Conservation (phyloP, 352 stramenopile species). For the Globisporangium solare region DNA sequence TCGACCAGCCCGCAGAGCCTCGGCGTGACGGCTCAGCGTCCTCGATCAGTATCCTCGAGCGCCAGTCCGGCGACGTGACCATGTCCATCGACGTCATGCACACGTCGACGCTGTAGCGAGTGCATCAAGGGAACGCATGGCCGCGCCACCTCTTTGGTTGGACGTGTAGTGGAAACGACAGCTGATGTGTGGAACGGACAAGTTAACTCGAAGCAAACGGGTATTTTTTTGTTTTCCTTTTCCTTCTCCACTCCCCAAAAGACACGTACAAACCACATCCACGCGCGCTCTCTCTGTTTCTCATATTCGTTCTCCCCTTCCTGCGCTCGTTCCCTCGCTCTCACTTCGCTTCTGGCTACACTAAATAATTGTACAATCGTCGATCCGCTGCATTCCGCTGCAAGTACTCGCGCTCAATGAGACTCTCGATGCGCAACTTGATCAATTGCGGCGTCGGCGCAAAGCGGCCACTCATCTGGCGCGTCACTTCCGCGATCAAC, state of each 20-base stretch:
- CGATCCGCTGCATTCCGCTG: slow-evolving; percentile 91
- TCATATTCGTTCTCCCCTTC: too few species aligned
- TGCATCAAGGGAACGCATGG: too few species aligned
- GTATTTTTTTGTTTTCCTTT: too few species aligned
- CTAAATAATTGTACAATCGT: slow-evolving; percentile 97
- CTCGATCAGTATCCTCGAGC: slow-evolving; percentile 24
- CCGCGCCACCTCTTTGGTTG: too few species aligned
- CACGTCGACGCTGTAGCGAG: slow-evolving; percentile 10
- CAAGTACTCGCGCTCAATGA: slow-evolving; percentile 99
- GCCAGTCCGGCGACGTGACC: slow-evolving; percentile 11
- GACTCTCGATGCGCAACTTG: slow-evolving; percentile 97
- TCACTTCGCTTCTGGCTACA: slow-evolving; percentile 49
- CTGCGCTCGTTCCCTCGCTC: too few species aligned
- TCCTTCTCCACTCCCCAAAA: too few species aligned
- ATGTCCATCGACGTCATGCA: slow-evolving; percentile 21
- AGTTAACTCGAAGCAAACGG: too few species aligned
- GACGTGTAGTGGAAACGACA: too few species aligned
- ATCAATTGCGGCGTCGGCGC: slow-evolving; percentile 93
- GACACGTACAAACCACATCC: too few species aligned
- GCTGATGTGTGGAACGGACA: too few species aligned
- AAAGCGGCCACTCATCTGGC: slow-evolving; percentile 90
- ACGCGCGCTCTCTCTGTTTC: background rate
- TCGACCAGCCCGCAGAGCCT: slow-evolving; percentile 1
- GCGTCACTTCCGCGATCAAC: slow-evolving; percentile 88
- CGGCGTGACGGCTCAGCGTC: slow-evolving; percentile 8